Conservation (phyloP, 2,329 filamentous ascomycete species). For the Talaromyces sp. region DNA sequence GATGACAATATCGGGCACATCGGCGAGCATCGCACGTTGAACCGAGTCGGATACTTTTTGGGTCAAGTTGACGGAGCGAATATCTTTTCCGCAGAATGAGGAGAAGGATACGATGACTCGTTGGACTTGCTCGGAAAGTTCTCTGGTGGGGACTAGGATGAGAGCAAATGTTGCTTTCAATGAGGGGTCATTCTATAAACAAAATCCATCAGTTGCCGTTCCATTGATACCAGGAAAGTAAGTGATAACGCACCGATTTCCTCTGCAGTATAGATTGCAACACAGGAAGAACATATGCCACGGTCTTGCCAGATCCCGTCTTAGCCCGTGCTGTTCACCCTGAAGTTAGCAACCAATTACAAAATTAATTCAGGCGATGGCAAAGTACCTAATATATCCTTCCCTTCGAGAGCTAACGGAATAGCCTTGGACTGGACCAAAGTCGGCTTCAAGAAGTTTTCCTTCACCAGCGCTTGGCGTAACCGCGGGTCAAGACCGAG, state of each 20-base stretch:
- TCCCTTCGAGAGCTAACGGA: conserved; percentile 79
- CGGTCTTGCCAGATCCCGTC: conserved; percentile 95
- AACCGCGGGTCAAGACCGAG: conserved; percentile 81
- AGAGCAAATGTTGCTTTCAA: conserved; percentile 65
- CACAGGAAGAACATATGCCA: conserved; percentile 90
- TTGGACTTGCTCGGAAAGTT: conserved; percentile 87
- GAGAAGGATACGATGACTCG: conserved; percentile 75
- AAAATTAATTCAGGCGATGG: too few relatives aligned
- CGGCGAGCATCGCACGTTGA: conserved; percentile 79
- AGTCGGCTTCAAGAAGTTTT: conserved; percentile 84
- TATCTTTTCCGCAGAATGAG: conserved; percentile 78
- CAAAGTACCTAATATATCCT: conserved; percentile 69
- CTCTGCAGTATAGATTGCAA: conserved; percentile 77
- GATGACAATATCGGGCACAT: conserved; percentile 83
- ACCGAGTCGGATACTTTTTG: conserved; percentile 88
- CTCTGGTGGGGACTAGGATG: conserved; percentile 89
- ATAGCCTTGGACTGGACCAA: conserved; percentile 84
- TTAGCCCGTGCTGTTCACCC: conserved; percentile 69
- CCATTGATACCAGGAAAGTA: neutral
- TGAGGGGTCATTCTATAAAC: conserved; percentile 35
- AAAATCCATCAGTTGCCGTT: neutral
- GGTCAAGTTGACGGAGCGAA: conserved; percentile 80
- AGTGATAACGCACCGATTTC: conserved; percentile 58
- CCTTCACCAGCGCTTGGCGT: conserved; percentile 78
- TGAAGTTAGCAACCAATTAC: conserved; percentile 23